A percentile compares a stretch with the other conserved stretches of the same genome.
These are phyloP conservation scores for Boeremia exigua DNA, from an alignment of 2,329 filamentous ascomycete genomes.

Conservation along the genomic window DNA sequence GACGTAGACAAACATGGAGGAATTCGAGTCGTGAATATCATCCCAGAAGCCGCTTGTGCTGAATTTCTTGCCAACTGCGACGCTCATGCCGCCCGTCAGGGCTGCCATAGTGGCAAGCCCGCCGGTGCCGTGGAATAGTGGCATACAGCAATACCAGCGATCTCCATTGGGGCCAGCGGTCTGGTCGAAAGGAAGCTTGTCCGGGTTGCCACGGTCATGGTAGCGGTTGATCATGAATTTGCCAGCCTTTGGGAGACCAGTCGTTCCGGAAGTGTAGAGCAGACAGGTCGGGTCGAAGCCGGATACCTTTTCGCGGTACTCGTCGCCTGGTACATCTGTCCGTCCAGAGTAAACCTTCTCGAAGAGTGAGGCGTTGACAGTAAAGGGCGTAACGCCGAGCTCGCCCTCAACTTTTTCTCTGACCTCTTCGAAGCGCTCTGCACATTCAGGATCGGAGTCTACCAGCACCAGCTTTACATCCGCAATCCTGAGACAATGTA, in stretches of 20 bases:
- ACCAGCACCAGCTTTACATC: slow-evolving; percentile 63
- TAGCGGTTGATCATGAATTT: slow-evolving; percentile 37
- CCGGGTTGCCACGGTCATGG: slow-evolving; percentile 43
- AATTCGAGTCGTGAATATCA: slow-evolving; percentile 69
- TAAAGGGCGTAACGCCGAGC: slow-evolving; percentile 27
- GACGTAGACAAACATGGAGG: slow-evolving; percentile 77
- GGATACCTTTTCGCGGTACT: slow-evolving; percentile 59
- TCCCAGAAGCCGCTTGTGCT: slow-evolving; percentile 72
- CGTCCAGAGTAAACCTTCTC: slow-evolving; percentile 25
- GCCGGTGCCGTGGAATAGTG: slow-evolving; percentile 76
- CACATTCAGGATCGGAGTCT: slow-evolving; percentile 55
- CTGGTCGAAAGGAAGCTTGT: slow-evolving; percentile 43
- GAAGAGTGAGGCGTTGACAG: slow-evolving; percentile 26
- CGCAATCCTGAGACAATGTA: slow-evolving; percentile 68
- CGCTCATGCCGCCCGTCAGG: slow-evolving; percentile 50
- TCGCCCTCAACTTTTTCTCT: slow-evolving; percentile 25
- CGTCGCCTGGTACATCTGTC: slow-evolving; percentile 56
- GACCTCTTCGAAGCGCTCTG: slow-evolving; percentile 27
- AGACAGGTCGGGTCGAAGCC: slow-evolving; percentile 63
- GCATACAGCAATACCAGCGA: slow-evolving; percentile 78
- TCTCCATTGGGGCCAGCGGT: slow-evolving; percentile 53
- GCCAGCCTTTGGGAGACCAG: slow-evolving; percentile 69
- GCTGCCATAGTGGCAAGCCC: slow-evolving; percentile 63
- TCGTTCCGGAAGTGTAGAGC: slow-evolving; percentile 78
- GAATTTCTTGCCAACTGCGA: slow-evolving; percentile 70